Percentiles rank a stretch among this genome's conserved stretches.
phyloP scores from a whole-genome alignment of 768 basidiomycete species.

The Suillus variegatus region DNA sequence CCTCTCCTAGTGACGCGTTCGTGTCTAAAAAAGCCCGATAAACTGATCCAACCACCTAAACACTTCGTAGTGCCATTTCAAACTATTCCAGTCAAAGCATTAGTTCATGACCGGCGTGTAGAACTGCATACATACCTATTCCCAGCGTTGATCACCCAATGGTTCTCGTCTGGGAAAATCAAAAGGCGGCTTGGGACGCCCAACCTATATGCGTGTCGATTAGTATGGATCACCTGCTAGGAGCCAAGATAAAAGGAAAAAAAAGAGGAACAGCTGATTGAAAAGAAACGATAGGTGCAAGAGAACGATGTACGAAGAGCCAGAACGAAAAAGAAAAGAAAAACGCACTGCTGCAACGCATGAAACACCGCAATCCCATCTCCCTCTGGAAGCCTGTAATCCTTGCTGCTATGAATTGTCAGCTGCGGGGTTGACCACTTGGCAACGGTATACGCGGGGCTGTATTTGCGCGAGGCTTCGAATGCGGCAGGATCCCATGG shows the following conservation, averaged over 20 bases:
- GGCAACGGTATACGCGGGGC: slow-evolving; percentile 76
- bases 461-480: slow-evolving; percentile 62
- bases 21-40: slow-evolving; percentile 38
- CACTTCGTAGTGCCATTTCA: slow-evolving; percentile 96
- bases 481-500: slow-evolving; percentile 71
- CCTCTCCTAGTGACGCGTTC: not conserved
- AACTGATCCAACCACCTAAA: slow-evolving; percentile 86
- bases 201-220: slow-evolving; percentile 41
- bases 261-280: not conserved
- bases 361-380: slow-evolving; percentile 87
- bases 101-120: not conserved
- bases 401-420: slow-evolving; percentile 84
- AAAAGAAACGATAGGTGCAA: not conserved
- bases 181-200: slow-evolving; percentile 76
- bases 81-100: slow-evolving; percentile 37
- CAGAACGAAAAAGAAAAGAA: not conserved
- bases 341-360: slow-evolving; percentile 75
- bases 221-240: not conserved
- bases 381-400: slow-evolving; percentile 84
- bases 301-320: not conserved
- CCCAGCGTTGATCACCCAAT: slow-evolving; percentile 84
- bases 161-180: slow-evolving; percentile 89
- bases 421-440: slow-evolving; percentile 89
- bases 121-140: slow-evolving; percentile 54
- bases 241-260: slow-evolving; percentile 1